A percentile compares a stretch with the other conserved stretches of the same genome.
Evolutionary conservation across 305 asterid genomes (phyloP).

Genomic region (Fraxinus albicans): DNA sequence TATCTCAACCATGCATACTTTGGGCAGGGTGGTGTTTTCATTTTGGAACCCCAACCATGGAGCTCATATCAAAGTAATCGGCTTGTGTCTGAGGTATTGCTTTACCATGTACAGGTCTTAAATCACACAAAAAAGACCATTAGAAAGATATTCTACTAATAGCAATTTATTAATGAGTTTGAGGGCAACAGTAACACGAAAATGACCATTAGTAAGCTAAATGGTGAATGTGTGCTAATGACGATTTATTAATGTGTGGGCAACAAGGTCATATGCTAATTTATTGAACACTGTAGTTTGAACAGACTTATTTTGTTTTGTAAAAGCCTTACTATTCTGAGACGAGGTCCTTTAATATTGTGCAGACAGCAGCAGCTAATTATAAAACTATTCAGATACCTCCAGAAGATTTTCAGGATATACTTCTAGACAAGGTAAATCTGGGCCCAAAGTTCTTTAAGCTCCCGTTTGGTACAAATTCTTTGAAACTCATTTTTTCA

Average conservation of each 20-base stretch:
- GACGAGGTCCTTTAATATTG: background rate
- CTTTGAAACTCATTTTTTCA: background rate
- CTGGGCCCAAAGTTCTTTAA: background rate
- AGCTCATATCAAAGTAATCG: constrained; percentile 72
- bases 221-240: background rate
- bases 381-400: constrained; percentile 59
- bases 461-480: background rate
- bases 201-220: background rate
- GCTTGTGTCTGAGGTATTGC: constrained; percentile 67
- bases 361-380: constrained; percentile 59
- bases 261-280: background rate
- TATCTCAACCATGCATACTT: constrained; percentile 15
- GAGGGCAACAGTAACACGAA: background rate
- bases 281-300: background rate
- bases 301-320: background rate
- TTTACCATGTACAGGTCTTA: background rate
- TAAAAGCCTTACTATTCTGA: constrained; percentile 4
- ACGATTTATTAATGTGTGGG: background rate
- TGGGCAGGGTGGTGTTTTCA: constrained; percentile 86
- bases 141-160: background rate
- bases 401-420: constrained; percentile 84
- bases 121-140: background rate
- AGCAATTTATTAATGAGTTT: background rate
- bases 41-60: constrained; percentile 96
- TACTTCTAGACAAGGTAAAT: constrained; percentile 84